Conservation (phyloP, 108 stramenopile genomes). For the Ochromonas danica region DNA sequence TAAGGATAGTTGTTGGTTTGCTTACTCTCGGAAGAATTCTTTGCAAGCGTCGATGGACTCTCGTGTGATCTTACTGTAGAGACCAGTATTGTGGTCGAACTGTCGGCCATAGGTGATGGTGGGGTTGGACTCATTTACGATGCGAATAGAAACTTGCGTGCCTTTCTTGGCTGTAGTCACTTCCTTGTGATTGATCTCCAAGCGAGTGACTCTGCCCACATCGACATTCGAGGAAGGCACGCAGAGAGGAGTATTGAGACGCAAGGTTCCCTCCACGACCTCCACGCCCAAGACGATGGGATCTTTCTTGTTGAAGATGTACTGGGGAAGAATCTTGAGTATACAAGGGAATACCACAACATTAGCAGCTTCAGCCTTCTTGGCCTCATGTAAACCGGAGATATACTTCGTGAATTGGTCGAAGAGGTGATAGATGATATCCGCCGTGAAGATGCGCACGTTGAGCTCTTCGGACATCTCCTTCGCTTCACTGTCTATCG, state of each 20-base stretch:
- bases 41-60: conserved; percentile 96
- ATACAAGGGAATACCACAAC: conserved; percentile 74
- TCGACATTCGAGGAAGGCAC: conserved; percentile 81
- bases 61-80: conserved; percentile 85
- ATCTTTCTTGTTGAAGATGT: conserved; percentile 97
- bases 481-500: conserved; percentile 81
- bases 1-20: not conserved
- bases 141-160: conserved; percentile 80
- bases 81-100: conserved; percentile 82
- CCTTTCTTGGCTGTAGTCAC: conserved; percentile 86
- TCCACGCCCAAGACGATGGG: conserved; percentile 97
- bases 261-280: conserved; percentile 85
- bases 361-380: conserved; percentile 74
- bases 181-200: conserved; percentile 84
- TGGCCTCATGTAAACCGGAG: conserved; percentile 70
- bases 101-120: conserved; percentile 95
- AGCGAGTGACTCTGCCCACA: conserved; percentile 85
- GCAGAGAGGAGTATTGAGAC: conserved; percentile 95
- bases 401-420: conserved; percentile 92
- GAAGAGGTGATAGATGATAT: conserved; percentile 99
- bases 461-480: conserved; percentile 82
- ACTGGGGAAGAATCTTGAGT: conserved; percentile 86
- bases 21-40: conserved; percentile 85
- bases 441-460: conserved; percentile 95
- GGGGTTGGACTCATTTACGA: conserved; percentile 86